These are phyloP conservation scores for Pestalotiopsis sp. DNA, from an alignment of 2,329 filamentous ascomycete species.

Conservation along the genomic window DNA sequence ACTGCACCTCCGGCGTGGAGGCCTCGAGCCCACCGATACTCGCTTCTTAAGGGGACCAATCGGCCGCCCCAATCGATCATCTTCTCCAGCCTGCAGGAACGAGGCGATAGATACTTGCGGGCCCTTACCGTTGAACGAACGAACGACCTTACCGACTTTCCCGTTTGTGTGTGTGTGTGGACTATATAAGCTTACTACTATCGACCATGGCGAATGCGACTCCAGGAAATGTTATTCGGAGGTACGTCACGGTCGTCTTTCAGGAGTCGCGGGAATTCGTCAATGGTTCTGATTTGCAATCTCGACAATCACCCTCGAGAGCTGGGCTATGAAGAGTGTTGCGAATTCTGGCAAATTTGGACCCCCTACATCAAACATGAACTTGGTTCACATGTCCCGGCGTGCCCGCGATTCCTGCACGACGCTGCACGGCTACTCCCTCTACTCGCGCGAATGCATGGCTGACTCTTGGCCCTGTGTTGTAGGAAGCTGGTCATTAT, in stretches of 20 bases:
- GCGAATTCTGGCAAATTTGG: not conserved
- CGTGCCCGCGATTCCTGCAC: not conserved
- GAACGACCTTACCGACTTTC: not conserved
- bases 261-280: not conserved
- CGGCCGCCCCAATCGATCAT: not conserved
- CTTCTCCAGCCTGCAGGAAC: not conserved
- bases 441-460: not conserved
- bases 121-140: not conserved
- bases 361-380: not conserved
- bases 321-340: not conserved
- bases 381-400: not conserved
- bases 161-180: not conserved
- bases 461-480: slow-evolving; percentile 10
- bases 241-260: slow-evolving; percentile 25
- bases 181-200: not conserved
- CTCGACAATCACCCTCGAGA: not conserved
- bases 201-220: slow-evolving; percentile 33
- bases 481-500: slow-evolving; percentile 38
- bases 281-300: not conserved
- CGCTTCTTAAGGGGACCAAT: not conserved
- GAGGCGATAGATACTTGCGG: not conserved
- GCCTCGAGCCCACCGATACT: slow-evolving; percentile 15
- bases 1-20: slow-evolving; percentile 14
- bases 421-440: not conserved
- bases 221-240: slow-evolving; percentile 47